These are phyloP conservation scores for Elsinoe arachidis DNA, from an alignment of 2,329 filamentous ascomycete genomes.

Conservation along the genomic window DNA sequence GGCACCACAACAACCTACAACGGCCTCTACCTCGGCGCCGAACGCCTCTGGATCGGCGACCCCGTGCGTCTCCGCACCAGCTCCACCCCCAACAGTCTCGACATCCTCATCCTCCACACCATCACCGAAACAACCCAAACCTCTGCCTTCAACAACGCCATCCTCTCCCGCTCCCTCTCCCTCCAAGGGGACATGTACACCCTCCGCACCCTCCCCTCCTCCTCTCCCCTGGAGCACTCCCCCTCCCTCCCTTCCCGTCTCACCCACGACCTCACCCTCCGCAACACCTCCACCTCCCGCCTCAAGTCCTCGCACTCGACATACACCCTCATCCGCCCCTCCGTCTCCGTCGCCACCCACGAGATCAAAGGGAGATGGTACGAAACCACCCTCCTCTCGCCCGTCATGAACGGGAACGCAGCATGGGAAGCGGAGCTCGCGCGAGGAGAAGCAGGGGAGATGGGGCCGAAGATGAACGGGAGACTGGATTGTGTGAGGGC, in stretches of 20 bases:
- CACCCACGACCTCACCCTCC: conserved; percentile 42
- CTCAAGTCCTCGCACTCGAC: conserved; percentile 28
- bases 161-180: conserved; percentile 26
- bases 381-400: conserved; percentile 45
- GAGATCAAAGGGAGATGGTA: conserved; percentile 55
- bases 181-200: conserved; percentile 47
- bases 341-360: conserved; percentile 31
- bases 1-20: conserved; percentile 40
- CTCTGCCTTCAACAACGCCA: conserved; percentile 18
- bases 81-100: conserved; percentile 28
- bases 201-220: conserved; percentile 25
- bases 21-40: conserved; percentile 48
- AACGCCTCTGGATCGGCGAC: conserved; percentile 54
- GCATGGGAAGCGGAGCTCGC: conserved; percentile 20
- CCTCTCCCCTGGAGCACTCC: conserved; percentile 21
- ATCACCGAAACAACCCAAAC: conserved; percentile 33
- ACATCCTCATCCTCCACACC: conserved; percentile 41
- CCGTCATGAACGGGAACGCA: conserved; percentile 27
- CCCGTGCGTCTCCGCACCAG: conserved; percentile 43
- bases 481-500: conserved; percentile 27
- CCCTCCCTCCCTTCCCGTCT: conserved; percentile 43
- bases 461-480: conserved; percentile 29
- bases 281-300: conserved; percentile 37
- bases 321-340: conserved; percentile 36
- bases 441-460: conserved; percentile 28